Conservation (phyloP, 2,329 filamentous ascomycete genomes). For the Fusarium proliferatum region DNA sequence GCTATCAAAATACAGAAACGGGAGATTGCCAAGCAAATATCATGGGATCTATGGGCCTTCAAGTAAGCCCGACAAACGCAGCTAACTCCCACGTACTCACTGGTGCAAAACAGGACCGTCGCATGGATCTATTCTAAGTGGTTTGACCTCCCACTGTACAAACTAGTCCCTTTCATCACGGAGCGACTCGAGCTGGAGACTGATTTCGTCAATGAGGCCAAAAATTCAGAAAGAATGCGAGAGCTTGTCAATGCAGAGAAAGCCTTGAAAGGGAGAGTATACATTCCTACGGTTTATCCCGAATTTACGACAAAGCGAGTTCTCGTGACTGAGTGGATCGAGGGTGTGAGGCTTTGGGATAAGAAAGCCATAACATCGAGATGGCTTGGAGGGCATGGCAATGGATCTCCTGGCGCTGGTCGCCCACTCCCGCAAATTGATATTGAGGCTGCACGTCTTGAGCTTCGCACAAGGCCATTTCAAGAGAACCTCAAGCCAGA, state of each 20-base stretch:
- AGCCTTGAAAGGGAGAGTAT: constrained; percentile 81
- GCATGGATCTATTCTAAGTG: constrained; percentile 84
- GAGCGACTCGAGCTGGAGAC: constrained; percentile 94
- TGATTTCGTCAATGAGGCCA: constrained; percentile 91
- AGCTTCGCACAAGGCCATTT: constrained; percentile 63
- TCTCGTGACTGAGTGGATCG: constrained; percentile 97
- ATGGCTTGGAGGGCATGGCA: constrained; percentile 82
- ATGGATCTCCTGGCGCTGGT: constrained; percentile 83
- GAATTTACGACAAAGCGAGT: constrained; percentile 86
- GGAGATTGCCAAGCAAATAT: constrained; percentile 90
- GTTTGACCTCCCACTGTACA: constrained; percentile 95
- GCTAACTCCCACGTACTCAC: background rate
- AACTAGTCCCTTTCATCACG: constrained; percentile 89
- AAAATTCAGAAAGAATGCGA: constrained; percentile 88
- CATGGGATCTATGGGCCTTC: constrained; percentile 96
- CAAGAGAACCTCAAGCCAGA: constrained; percentile 79
- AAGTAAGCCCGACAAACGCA: constrained; percentile 65
- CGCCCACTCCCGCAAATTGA: constrained; percentile 66
- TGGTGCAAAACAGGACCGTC: constrained; percentile 69
- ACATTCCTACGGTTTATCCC: constrained; percentile 85
- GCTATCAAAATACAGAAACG: constrained; percentile 97
- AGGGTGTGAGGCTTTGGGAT: constrained; percentile 93
- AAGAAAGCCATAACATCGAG: constrained; percentile 80
- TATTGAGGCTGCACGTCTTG: constrained; percentile 56
- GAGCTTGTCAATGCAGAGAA: constrained; percentile 79